Evolutionary conservation across 2,329 filamentous ascomycete genomes (phyloP).

Genomic region (Coniella vitis): DNA sequence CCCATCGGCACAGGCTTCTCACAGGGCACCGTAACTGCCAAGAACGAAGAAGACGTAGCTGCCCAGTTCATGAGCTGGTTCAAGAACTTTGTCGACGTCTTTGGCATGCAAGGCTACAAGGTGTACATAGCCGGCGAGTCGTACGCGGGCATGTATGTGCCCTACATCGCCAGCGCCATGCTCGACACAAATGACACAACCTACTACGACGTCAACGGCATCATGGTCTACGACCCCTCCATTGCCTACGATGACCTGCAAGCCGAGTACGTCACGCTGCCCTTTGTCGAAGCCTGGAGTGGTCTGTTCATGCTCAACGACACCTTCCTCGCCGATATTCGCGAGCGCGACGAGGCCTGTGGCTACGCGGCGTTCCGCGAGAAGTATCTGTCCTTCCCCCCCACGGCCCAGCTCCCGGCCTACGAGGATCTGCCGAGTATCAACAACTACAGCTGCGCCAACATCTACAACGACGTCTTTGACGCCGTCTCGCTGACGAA

Average conservation of each 20-base stretch:
- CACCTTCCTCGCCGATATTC: slow-evolving; percentile 45
- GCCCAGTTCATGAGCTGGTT: slow-evolving; percentile 71
- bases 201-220: slow-evolving; percentile 62
- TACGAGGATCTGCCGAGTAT: slow-evolving; percentile 28
- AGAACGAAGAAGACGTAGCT: slow-evolving; percentile 60
- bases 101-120: slow-evolving; percentile 59
- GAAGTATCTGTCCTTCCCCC: slow-evolving; percentile 62
- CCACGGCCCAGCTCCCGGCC: slow-evolving; percentile 50
- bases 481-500: slow-evolving; percentile 51
- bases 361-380: slow-evolving; percentile 55
- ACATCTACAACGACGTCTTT: slow-evolving; percentile 49
- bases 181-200: slow-evolving; percentile 56
- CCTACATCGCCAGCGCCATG: slow-evolving; percentile 69
- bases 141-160: slow-evolving; percentile 62
- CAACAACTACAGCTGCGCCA: slow-evolving; percentile 42
- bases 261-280: slow-evolving; percentile 41
- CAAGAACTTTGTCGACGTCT: slow-evolving; percentile 69
- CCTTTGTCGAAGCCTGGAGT: slow-evolving; percentile 51
- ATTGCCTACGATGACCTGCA: slow-evolving; percentile 45
- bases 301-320: slow-evolving; percentile 57
- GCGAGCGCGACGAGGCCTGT: slow-evolving; percentile 47
- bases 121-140: slow-evolving; percentile 70
- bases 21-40: slow-evolving; percentile 56
- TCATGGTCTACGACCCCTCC: slow-evolving; percentile 67
- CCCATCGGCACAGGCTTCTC: slow-evolving; percentile 63